These are phyloP conservation scores for Magnolia kwangsiensis DNA, from an alignment of 164 flowering plant species.

Conservation along the genomic window DNA sequence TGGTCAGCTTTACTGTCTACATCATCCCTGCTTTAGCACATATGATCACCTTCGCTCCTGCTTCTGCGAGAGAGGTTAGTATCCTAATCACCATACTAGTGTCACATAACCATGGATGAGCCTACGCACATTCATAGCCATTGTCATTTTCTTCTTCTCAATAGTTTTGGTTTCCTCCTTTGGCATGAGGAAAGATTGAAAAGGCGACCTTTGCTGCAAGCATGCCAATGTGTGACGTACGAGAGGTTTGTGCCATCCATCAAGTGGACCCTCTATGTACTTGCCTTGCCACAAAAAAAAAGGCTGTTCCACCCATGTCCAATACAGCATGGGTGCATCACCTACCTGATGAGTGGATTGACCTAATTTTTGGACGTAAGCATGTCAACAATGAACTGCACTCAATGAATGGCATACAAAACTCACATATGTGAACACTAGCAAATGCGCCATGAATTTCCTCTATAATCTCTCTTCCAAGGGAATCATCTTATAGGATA, in stretches of 20 bases:
- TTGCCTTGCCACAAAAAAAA: too few relatives aligned
- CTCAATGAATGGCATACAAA: background rate
- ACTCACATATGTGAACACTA: background rate
- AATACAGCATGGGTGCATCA: background rate
- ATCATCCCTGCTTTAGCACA: constrained; percentile 31
- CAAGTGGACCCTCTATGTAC: too few relatives aligned
- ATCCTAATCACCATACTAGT: background rate
- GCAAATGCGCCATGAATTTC: background rate
- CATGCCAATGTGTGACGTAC: background rate
- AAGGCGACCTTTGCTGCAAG: background rate
- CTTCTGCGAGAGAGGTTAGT: constrained; percentile 31
- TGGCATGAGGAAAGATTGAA: background rate
- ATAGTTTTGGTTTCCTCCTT: background rate
- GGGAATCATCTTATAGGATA: background rate
- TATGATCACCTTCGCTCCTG: constrained; percentile 29
- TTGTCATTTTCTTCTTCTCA: background rate
- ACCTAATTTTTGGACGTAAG: too few relatives aligned
- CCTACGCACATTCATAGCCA: background rate
- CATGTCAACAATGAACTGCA: too few relatives aligned
- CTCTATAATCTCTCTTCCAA: background rate
- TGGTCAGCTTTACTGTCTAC: constrained; percentile 36
- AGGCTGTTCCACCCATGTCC: too few relatives aligned
- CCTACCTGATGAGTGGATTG: background rate
- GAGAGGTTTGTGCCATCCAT: too few relatives aligned
- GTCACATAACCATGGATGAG: background rate